Base-by-base conservation (phyloP, 768 basidiomycete genomes). In the Amylocystis lapponica region DNA sequence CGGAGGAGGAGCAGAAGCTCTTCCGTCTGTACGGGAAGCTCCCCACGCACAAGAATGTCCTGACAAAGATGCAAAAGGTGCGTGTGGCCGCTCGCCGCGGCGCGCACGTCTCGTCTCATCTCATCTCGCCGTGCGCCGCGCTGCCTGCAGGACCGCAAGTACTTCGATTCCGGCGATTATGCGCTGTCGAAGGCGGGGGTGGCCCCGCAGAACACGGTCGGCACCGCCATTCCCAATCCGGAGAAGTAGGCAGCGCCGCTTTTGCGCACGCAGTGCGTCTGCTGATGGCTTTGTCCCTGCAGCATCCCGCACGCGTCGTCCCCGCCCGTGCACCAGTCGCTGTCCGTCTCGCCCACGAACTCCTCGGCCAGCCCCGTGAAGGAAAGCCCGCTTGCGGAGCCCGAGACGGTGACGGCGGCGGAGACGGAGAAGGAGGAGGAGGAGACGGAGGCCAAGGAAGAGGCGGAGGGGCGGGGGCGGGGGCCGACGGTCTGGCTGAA, bases 141-240 rank as follows among this genome's bases (percentile, higher is more conserved):
- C n/a, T n/a, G n/a, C n/a, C 45, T 40, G 27, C 54, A 97, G 94
- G 95, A 99, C 60, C 88, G 96, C 58, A 98, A 98, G 67, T 99
- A 92, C 70, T 99, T 99, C 64, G 96, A 98, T 68, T 98, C 95
- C 43, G 96, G 96, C 45, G 96, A 99, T 64, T 98, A 98, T 59
- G 94, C 94, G 23, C 73, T 99, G 52, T 92, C 91, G 39, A 97
- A 98, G 65, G 96, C 96, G 3, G 87, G 96, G 21, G 83, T 86
- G 36, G 75, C 84, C n/a, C 83, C 89, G 36, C 88, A 90, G 63
- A 87, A 75, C 50, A 75, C 80, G 3, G 91, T 97, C 43, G 96
- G 96, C 22, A 98, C 94, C 8, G 89, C 92, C 27, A 97, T 97
- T 52, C 95, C 96, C n/a, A 93, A 88, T 64, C 94, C 96, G 22